Evolutionary conservation across 75 land plant species (phyloP).

Genomic region (Sequoiadendron giganteum): DNA sequence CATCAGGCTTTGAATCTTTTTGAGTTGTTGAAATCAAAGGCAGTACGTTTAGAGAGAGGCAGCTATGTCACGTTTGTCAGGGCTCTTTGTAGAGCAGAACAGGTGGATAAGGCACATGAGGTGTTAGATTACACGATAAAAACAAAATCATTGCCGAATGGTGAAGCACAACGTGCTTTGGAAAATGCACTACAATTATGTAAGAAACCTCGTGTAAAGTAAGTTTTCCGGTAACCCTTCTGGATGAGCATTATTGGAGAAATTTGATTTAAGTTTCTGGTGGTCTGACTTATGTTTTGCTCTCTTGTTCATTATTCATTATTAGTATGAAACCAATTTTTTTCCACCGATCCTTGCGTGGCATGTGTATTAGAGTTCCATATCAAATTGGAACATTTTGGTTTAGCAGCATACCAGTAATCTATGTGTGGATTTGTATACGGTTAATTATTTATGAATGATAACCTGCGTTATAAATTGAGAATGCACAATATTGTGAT

Average conservation of each 20-base stretch:
- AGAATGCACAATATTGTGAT: background rate
- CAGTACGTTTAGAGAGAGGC: slow-evolving; percentile 46
- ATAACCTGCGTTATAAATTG: background rate
- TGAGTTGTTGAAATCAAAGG: slow-evolving; percentile 46
- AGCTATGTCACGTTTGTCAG: slow-evolving; percentile 57
- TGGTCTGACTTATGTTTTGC: background rate
- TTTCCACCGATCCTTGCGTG: background rate
- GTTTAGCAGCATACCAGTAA: background rate
- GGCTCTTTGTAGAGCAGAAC: slow-evolving; percentile 44
- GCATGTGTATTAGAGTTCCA: background rate
- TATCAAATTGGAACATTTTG: background rate
- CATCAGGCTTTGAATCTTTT: slow-evolving; percentile 56
- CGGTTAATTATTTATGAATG: background rate
- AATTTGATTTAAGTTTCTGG: background rate
- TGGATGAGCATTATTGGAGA: background rate
- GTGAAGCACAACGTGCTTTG: slow-evolving; percentile 38
- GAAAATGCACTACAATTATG: slow-evolving; percentile 42
- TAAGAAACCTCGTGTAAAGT: slow-evolving; percentile 17
- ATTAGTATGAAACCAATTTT: background rate
- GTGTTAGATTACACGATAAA: slow-evolving; percentile 58
- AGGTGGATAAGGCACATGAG: slow-evolving; percentile 55
- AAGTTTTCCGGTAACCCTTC: background rate
- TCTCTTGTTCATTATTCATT: background rate
- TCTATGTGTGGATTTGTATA: background rate
- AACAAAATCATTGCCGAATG: slow-evolving; percentile 55